phyloP scores from a whole-genome alignment of 441 rosid genomes.

The Populus hybrid region DNA sequence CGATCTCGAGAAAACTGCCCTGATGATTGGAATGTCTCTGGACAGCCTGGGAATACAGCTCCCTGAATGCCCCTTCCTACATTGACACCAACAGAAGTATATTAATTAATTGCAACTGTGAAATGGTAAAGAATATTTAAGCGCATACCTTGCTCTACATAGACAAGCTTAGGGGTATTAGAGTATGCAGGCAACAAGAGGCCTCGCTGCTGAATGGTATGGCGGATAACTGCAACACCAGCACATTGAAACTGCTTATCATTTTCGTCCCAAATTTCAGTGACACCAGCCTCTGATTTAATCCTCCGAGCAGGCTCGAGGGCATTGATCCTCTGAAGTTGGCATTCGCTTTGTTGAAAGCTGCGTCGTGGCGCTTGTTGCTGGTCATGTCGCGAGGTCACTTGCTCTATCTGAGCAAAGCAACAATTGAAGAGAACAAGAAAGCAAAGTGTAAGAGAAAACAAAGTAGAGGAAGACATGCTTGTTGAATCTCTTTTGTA shows the following conservation, averaged over 20 bases:
- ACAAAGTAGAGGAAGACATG: constrained; percentile 27
- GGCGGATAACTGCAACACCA: constrained; percentile 33
- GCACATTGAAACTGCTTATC: constrained; percentile 42
- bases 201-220: constrained; percentile 31
- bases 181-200: constrained; percentile 36
- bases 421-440: constrained; percentile 28
- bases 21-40: constrained; percentile 62
- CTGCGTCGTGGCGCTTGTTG: not conserved
- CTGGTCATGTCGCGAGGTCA: not conserved
- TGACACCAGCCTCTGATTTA: constrained; percentile 40
- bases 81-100: not conserved
- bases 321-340: constrained; percentile 47
- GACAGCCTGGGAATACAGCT: constrained; percentile 57
- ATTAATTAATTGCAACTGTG: not conserved
- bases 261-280: constrained; percentile 31
- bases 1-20: constrained; percentile 3
- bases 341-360: constrained; percentile 41
- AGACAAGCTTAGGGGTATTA: constrained; percentile 33
- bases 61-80: constrained; percentile 56
- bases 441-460: constrained; percentile 26
- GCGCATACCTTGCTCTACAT: constrained; percentile 18
- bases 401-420: constrained; percentile 12
- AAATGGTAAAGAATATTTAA: not conserved
- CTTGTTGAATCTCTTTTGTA: not conserved
- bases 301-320: constrained; percentile 50